These are phyloP conservation scores for Pichia sp. DNA, from an alignment of 1,139 yeast species.

Conservation along the genomic window DNA sequence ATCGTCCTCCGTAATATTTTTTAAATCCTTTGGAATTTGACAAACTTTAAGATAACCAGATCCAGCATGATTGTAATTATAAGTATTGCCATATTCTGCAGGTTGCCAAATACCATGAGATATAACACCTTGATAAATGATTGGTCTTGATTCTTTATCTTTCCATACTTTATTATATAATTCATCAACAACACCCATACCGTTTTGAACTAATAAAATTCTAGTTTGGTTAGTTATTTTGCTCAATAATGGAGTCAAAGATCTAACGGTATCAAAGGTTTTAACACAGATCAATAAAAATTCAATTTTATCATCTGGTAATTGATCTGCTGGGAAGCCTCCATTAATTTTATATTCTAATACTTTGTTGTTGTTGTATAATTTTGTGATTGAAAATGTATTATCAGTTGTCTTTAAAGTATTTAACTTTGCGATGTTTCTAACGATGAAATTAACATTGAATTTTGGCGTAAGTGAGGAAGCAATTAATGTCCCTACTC, in stretches of 20 bases:
- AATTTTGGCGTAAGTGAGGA: constrained; percentile 18
- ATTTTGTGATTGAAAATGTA: constrained; percentile 20
- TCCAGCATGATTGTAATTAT: constrained; percentile 61
- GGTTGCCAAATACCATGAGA: constrained; percentile 67
- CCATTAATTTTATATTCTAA: constrained; percentile 16
- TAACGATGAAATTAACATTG: constrained; percentile 25
- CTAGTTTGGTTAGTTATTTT: constrained; percentile 36
- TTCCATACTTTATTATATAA: constrained; percentile 55
- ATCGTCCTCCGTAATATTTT: constrained; percentile 11
- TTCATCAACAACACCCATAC: constrained; percentile 56
- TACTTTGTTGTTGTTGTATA: constrained; percentile 19
- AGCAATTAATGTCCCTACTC: constrained; percentile 27
- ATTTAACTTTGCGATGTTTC: constrained; percentile 22
- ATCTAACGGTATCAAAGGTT: constrained; percentile 27
- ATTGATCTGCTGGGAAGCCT: constrained; percentile 15
- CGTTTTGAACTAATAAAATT: constrained; percentile 69
- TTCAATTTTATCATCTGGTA: constrained; percentile 21
- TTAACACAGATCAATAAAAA: constrained; percentile 29
- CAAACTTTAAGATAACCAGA: constrained; percentile 54
- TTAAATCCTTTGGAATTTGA: constrained; percentile 31
- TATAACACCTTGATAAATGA: constrained; percentile 64
- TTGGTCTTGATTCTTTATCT: constrained; percentile 39
- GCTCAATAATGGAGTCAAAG: constrained; percentile 22
- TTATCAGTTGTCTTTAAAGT: constrained; percentile 18
- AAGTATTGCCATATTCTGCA: constrained; percentile 32